These are phyloP conservation scores for Rhizophora apiculata DNA, from an alignment of 345 rosid species.

Conservation along the genomic window DNA sequence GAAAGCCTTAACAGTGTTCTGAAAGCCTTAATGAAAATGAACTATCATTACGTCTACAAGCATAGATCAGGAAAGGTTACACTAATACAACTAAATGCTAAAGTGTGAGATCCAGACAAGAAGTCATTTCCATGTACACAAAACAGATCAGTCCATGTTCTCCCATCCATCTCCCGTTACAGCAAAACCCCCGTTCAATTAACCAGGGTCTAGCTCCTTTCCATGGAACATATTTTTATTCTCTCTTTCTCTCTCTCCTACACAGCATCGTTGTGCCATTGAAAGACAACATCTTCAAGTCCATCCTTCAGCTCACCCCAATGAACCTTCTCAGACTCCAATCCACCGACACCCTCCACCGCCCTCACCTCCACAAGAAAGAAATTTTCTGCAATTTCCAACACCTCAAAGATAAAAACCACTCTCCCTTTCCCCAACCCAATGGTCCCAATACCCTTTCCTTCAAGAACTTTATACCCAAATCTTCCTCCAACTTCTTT, in stretches of 20 bases:
- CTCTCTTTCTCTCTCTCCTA: not conserved
- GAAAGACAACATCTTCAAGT: slow-evolving; percentile 56
- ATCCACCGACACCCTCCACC: slow-evolving; percentile 48
- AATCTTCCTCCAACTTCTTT: slow-evolving; percentile 56
- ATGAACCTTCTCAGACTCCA: slow-evolving; percentile 53
- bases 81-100: not conserved
- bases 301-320: slow-evolving; percentile 64
- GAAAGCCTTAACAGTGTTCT: not conserved
- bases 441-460: slow-evolving; percentile 48
- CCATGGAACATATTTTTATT: not conserved
- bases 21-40: not conserved
- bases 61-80: not conserved
- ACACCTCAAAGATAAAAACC: slow-evolving; percentile 45
- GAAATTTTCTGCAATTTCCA: slow-evolving; percentile 45
- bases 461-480: slow-evolving; percentile 63
- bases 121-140: not conserved
- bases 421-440: slow-evolving; percentile 60
- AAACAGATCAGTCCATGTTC: not conserved
- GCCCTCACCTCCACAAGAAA: slow-evolving; percentile 57
- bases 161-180: not conserved
- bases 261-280: slow-evolving; percentile 44
- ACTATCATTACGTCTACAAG: slow-evolving; percentile 11
- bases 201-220: too few species aligned
- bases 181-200: not conserved
- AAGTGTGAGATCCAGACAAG: not conserved